Evolutionary conservation across 768 basidiomycete genomes (phyloP).

Genomic region (Trametes cinnabarina): DNA sequence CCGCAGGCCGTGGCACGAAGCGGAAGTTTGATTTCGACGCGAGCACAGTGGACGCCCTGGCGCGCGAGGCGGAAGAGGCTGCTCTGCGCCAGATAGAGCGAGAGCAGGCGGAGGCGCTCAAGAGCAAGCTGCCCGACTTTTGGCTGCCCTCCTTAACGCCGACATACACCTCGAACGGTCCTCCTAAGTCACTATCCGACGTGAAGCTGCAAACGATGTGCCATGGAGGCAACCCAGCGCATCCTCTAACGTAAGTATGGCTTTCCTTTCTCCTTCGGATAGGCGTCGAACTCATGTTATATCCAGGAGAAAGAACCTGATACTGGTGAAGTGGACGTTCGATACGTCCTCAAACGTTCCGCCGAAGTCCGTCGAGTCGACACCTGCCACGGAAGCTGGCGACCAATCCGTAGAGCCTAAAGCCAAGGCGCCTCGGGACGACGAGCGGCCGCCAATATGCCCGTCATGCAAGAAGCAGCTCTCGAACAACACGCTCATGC

Average conservation of each 20-base stretch:
- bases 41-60: slow-evolving; percentile 64
- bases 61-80: slow-evolving; percentile 83
- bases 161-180: slow-evolving; percentile 61
- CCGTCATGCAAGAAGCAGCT: slow-evolving; percentile 85
- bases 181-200: slow-evolving; percentile 67
- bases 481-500: slow-evolving; percentile 73
- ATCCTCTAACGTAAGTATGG: slow-evolving; percentile 67
- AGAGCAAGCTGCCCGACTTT: slow-evolving; percentile 91
- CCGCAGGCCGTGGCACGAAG: slow-evolving; percentile 59
- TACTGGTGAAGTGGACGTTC: slow-evolving; percentile 77
- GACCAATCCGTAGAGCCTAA: slow-evolving; percentile 21
- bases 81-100: slow-evolving; percentile 79
- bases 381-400: slow-evolving; percentile 37
- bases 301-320: slow-evolving; percentile 74
- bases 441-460: slow-evolving; percentile 65
- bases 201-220: slow-evolving; percentile 89
- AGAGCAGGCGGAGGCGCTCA: slow-evolving; percentile 82
- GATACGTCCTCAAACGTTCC: slow-evolving; percentile 33
- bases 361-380: slow-evolving; percentile 32
- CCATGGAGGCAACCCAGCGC: slow-evolving; percentile 73
- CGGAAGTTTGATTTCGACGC: slow-evolving; percentile 86
- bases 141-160: slow-evolving; percentile 96
- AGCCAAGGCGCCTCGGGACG: slow-evolving; percentile 47
- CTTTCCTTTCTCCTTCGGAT: background rate
- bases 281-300: slow-evolving; percentile 5